phyloP scores from a whole-genome alignment of 1,284 basidiomycete species.

The Ceratobasidium sp. region DNA sequence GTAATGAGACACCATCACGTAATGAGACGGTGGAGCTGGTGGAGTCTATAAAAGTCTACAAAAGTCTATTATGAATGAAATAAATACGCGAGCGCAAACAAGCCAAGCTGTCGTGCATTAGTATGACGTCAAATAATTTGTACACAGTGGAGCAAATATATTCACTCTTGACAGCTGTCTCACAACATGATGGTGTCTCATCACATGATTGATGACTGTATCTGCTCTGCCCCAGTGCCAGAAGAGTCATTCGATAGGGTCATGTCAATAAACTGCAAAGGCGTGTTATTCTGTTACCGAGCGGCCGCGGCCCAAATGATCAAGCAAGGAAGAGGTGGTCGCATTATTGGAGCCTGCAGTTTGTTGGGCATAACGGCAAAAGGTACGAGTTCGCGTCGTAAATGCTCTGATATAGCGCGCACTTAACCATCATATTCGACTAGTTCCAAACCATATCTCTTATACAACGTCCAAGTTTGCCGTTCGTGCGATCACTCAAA shows the following conservation, averaged over 20 bases:
- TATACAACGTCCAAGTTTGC: constrained; percentile 55
- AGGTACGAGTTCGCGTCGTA: not conserved
- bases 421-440: too few relatives aligned
- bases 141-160: not conserved
- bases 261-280: constrained; percentile 57
- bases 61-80: too few relatives aligned
- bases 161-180: not conserved
- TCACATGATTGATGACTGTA: too few relatives aligned
- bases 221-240: constrained; percentile 49
- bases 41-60: too few relatives aligned
- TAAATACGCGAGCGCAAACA: too few relatives aligned
- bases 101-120: too few relatives aligned
- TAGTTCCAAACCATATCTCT: not conserved
- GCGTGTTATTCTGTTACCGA: constrained; percentile 61
- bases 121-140: too few relatives aligned
- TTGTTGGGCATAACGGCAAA: not conserved
- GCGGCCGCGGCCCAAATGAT: constrained; percentile 59
- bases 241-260: constrained; percentile 54
- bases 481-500: constrained; percentile 55
- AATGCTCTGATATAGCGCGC: too few relatives aligned
- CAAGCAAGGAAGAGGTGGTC: constrained; percentile 58
- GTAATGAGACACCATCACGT: too few relatives aligned
- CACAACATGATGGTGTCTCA: too few relatives aligned
- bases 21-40: too few relatives aligned
- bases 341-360: constrained; percentile 57